Base-by-base conservation (phyloP, 768 basidiomycete species). In the Holtermanniella nyarrowii region DNA sequence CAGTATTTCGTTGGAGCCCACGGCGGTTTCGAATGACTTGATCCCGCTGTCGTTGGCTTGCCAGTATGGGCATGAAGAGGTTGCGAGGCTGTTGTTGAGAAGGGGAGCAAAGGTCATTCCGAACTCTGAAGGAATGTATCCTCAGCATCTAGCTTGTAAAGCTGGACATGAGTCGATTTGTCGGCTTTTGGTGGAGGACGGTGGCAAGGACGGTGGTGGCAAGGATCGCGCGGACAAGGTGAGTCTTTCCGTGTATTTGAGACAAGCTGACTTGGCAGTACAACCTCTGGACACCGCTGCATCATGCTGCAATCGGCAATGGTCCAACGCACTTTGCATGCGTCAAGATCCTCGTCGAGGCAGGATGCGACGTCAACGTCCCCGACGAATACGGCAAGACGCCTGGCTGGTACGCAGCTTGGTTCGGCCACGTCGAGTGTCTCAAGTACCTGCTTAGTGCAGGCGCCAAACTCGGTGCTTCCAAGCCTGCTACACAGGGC, bases 241-340 rank as follows among this genome's bases (percentile, higher is more conserved):
- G 31, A 16, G 31, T 37, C 31, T 37, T 37, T 16, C 10, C 7
- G 31, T 37, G 31, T 37, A 16, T 37, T 7, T 37, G 31, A 37
- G 31, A 16, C 16, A 7, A 7, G 31, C 31, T 37, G 31, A 37
- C 31, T 7, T 7, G 7, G 16, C 31, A 37, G 72, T 97, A 93
- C 71, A 86, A 93, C 66, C 88, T 95, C 69, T 96, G 93, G 89
- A 97, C 91, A 5, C 95, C 95, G 22, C 77, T 97, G 42, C 89
- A 91, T 65, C 91, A 97, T 71, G 89, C 95, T 2, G 84, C 90
- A 4, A 83, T 88, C 31, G 84, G 88, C 56, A 90, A 91, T 1
- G 60, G 62, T 7, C 13, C 54, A 7, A 46, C 58, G 18, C 84
- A 82, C 57, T 72, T 77, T 16, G 76, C 76, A 5, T 93, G 86